Conservation (phyloP, 306 rosid species). For the Hippophae tibetana region DNA sequence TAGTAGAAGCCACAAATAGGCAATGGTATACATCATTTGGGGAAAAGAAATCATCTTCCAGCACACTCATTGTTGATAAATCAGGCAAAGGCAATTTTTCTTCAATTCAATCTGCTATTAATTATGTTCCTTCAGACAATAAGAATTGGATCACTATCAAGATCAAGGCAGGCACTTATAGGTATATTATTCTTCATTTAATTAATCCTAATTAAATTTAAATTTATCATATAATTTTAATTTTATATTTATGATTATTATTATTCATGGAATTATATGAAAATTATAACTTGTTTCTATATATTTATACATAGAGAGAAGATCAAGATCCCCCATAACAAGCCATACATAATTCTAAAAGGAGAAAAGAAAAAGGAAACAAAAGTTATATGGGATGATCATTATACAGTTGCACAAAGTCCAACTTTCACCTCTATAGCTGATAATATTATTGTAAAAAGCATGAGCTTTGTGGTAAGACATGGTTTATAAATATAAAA, state of each 20-base stretch:
- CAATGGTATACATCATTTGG: conserved; percentile 21
- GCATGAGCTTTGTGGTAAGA: conserved; percentile 54
- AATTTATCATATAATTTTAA: too few relatives aligned
- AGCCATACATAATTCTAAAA: conserved; percentile 47
- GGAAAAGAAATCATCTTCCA: conserved; percentile 14
- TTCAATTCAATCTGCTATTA: conserved; percentile 58
- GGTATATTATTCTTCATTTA: conserved; percentile 17
- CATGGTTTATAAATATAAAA: not conserved
- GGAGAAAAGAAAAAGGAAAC: conserved; percentile 48
- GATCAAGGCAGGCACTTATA: conserved; percentile 48
- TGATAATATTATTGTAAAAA: conserved; percentile 39
- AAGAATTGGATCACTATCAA: conserved; percentile 39
- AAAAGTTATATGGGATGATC: conserved; percentile 59
- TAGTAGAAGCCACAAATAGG: conserved; percentile 13
- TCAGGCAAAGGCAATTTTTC: conserved; percentile 44
- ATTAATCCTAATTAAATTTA: too few relatives aligned
- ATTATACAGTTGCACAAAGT: conserved; percentile 30
- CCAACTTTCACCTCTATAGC: conserved; percentile 56
- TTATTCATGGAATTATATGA: not conserved
- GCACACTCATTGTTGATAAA: conserved; percentile 32
- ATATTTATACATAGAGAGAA: conserved; percentile 44
- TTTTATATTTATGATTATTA: not conserved
- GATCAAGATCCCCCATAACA: conserved; percentile 41
- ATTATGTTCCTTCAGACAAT: conserved; percentile 52
- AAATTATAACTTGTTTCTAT: not conserved